phyloP scores from a whole-genome alignment of 176 grass and related monocot genomes.

The Oryza meridionalis region DNA sequence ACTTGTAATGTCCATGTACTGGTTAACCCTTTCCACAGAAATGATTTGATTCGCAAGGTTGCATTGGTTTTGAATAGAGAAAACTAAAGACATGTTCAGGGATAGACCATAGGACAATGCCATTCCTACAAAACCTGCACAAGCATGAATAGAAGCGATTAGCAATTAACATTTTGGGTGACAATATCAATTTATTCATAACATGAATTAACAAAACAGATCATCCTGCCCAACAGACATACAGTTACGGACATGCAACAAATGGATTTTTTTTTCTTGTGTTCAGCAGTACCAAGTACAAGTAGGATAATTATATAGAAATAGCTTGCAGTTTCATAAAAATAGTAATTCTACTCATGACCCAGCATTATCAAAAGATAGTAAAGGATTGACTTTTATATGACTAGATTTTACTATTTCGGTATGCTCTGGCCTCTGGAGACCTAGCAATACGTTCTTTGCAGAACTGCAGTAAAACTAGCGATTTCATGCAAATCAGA shows the following conservation, averaged over 20 bases:
- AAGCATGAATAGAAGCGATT: conserved; percentile 12
- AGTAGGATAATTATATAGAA: background rate
- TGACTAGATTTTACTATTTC: background rate
- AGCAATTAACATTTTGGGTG: conserved; percentile 9
- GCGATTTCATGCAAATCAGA: conserved; percentile 9
- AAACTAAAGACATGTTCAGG: conserved; percentile 72
- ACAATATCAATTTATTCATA: background rate
- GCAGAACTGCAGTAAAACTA: background rate
- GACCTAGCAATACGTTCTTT: background rate
- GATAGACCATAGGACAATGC: conserved; percentile 94
- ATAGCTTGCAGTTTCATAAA: background rate
- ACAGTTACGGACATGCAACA: background rate
- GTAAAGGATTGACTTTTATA: background rate
- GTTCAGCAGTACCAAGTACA: background rate
- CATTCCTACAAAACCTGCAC: conserved; percentile 90
- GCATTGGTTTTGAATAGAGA: conserved; percentile 91
- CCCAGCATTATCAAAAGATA: background rate
- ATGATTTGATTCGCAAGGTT: conserved; percentile 81
- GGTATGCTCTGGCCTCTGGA: background rate
- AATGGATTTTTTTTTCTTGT: background rate
- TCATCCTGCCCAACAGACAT: background rate
- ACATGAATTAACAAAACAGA: background rate
- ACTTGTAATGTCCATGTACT: conserved; percentile 84
- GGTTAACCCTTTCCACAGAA: conserved; percentile 88
- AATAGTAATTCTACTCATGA: background rate